Conservation (phyloP, 805 yeast species). For the Middelhovenomyces tepae region DNA sequence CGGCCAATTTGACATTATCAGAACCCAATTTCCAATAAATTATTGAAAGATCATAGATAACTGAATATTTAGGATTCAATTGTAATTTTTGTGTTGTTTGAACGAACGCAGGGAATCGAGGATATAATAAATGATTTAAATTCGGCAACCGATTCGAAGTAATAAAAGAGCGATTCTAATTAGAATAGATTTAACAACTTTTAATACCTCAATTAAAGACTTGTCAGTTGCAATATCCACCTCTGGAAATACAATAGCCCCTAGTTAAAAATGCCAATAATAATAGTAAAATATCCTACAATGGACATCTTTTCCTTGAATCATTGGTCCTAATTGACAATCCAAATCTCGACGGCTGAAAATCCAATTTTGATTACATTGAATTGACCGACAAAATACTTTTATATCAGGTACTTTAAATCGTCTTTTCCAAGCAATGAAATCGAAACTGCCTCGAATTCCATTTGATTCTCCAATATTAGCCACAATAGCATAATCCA, state of each 20-base stretch:
- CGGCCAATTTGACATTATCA: conserved; percentile 7
- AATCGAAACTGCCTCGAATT: conserved; percentile 32
- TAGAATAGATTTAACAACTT: conserved; percentile 9
- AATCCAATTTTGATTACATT: conserved; percentile 64
- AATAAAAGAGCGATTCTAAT: conserved; percentile 46
- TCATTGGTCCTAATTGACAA: conserved; percentile 3
- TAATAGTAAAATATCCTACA: conserved; percentile 2
- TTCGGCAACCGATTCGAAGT: conserved; percentile 52
- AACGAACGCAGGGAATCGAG: conserved; percentile 43
- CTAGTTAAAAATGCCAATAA: conserved; percentile 26
- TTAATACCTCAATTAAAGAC: conserved; percentile 12
- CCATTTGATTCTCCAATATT: conserved; percentile 20
- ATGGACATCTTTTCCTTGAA: conserved; percentile 15
- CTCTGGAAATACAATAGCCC: conserved; percentile 79
- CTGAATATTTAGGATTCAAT: conserved; percentile 17
- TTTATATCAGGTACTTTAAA: conserved; percentile 53
- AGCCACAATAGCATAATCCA: conserved; percentile 53
- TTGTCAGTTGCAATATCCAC: conserved; percentile 58
- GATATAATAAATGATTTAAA: conserved; percentile 59
- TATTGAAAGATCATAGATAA: conserved; percentile 49
- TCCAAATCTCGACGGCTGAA: conserved; percentile 29
- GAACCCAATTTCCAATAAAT: conserved; percentile 27
- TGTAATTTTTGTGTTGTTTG: conserved; percentile 21
- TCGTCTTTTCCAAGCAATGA: conserved; percentile 61
- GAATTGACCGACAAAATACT: conserved; percentile 38